phyloP scores from a whole-genome alignment of 768 basidiomycete genomes.

The Tricholoma flavovirens region DNA sequence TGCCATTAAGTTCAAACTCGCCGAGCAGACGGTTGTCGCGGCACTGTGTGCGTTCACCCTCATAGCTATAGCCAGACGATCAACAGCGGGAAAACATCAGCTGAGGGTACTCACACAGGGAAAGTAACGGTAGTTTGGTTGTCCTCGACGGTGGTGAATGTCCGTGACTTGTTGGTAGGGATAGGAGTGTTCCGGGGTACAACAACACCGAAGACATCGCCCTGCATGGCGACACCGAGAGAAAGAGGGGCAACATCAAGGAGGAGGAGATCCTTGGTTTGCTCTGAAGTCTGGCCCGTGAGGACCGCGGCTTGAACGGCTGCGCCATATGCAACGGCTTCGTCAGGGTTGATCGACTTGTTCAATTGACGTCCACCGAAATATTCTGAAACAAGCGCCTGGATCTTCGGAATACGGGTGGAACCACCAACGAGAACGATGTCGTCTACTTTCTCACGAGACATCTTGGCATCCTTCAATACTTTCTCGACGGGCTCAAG shows the following conservation, averaged over 20 bases:
- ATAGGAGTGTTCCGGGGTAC: constrained; percentile 99
- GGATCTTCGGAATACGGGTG: constrained; percentile 99
- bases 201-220: constrained; percentile 99
- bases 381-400: constrained; percentile 96
- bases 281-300: constrained; percentile 97
- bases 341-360: constrained; percentile 99
- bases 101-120: constrained; percentile 68
- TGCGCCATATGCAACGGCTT: constrained; percentile 99
- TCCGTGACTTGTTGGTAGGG: constrained; percentile 97
- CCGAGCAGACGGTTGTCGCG: constrained; percentile 98
- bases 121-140: constrained; percentile 99
- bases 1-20: constrained; percentile 98
- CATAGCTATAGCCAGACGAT: constrained; percentile 52
- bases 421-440: constrained; percentile 99
- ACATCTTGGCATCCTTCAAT: constrained; percentile 97
- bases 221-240: constrained; percentile 99
- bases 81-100: not conserved
- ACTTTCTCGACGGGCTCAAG: constrained; percentile 99
- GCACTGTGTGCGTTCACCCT: constrained; percentile 99
- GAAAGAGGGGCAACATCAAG: constrained; percentile 98
- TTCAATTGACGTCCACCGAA: constrained; percentile 97
- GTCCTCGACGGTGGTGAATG: constrained; percentile 99
- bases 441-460: constrained; percentile 95
- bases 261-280: constrained; percentile 96
- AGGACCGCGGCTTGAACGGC: constrained; percentile 99